phyloP scores from a whole-genome alignment of 2,329 filamentous ascomycete genomes.

The Cercospora beticola region DNA sequence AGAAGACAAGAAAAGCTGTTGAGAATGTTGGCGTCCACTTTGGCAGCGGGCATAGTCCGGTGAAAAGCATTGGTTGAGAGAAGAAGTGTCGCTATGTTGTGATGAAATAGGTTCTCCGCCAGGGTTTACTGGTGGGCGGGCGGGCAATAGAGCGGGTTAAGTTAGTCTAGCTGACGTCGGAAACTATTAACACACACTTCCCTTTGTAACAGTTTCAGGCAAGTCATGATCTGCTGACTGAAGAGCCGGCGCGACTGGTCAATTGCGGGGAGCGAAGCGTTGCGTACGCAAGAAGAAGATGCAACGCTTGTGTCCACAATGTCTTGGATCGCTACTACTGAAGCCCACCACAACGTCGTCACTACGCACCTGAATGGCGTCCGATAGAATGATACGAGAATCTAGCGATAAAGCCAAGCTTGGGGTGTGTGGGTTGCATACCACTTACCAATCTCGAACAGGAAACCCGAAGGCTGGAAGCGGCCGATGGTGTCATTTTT shows the following conservation, averaged over 20 bases:
- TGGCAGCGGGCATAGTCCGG: background rate
- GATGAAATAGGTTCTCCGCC: background rate
- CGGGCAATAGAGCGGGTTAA: background rate
- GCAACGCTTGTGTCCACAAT: background rate
- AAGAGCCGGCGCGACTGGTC: background rate
- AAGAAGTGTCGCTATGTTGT: background rate
- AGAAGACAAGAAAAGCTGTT: background rate
- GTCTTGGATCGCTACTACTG: background rate
- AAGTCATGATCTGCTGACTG: background rate
- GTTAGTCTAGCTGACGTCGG: background rate
- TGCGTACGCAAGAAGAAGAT: background rate
- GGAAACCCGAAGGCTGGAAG: constrained; percentile 8
- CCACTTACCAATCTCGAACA: background rate
- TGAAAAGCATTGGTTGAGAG: background rate
- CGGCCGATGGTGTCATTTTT: constrained; percentile 5
- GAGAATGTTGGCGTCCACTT: background rate
- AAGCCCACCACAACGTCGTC: background rate
- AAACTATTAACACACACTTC: background rate
- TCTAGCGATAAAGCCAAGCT: constrained; percentile 4
- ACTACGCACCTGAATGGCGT: background rate
- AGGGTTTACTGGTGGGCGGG: background rate
- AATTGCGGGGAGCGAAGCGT: background rate
- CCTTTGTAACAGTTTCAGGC: background rate
- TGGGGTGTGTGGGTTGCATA: background rate
- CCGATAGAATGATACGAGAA: constrained; percentile 14